Percentiles rank a stretch among this genome's conserved stretches.
These are phyloP conservation scores for Arthrobotrys conoides DNA, from an alignment of 2,329 filamentous ascomycete species.

Conservation along the genomic window DNA sequence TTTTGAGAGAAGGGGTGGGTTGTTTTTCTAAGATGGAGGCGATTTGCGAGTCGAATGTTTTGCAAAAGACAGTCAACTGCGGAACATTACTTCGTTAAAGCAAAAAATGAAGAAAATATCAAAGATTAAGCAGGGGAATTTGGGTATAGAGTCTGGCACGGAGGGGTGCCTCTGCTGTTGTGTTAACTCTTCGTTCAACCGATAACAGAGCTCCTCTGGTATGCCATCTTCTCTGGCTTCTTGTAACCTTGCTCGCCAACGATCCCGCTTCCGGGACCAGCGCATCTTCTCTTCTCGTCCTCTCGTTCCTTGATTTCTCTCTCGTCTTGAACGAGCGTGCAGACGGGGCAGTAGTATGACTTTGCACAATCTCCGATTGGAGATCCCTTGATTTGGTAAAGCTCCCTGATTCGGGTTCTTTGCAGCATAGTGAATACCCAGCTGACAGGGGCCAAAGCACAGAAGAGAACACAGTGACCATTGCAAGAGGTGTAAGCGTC, in stretches of 20 bases:
- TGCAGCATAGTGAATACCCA: slow-evolving; percentile 65
- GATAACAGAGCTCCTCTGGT: slow-evolving; percentile 62
- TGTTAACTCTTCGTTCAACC: slow-evolving; percentile 23
- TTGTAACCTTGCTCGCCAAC: slow-evolving; percentile 63
- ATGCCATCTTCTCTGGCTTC: slow-evolving; percentile 63
- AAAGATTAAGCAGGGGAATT: neutral
- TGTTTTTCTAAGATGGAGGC: neutral
- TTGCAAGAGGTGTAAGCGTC: slow-evolving; percentile 62
- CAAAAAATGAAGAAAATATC: neutral
- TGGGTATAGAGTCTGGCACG: neutral
- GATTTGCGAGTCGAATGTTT: slow-evolving; percentile 3
- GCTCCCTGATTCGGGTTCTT: slow-evolving; percentile 63
- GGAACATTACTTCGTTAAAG: slow-evolving; percentile 40
- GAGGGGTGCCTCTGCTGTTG: neutral
- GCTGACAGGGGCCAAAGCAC: slow-evolving; percentile 62
- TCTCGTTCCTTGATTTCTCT: slow-evolving; percentile 63
- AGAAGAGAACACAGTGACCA: slow-evolving; percentile 63
- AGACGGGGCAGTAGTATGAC: slow-evolving; percentile 64
- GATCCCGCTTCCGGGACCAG: slow-evolving; percentile 63
- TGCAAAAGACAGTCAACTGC: slow-evolving; percentile 27
- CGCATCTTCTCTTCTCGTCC: slow-evolving; percentile 63
- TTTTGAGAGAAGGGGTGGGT: neutral
- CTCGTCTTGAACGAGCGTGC: slow-evolving; percentile 64
- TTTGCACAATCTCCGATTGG: slow-evolving; percentile 63
- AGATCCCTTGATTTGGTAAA: slow-evolving; percentile 63